Evolutionary conservation across 2,329 filamentous ascomycete species (phyloP), one percentile per base, ranked within the genome.

Genomic region (Tolypocladium cylindrosporum): DNA sequence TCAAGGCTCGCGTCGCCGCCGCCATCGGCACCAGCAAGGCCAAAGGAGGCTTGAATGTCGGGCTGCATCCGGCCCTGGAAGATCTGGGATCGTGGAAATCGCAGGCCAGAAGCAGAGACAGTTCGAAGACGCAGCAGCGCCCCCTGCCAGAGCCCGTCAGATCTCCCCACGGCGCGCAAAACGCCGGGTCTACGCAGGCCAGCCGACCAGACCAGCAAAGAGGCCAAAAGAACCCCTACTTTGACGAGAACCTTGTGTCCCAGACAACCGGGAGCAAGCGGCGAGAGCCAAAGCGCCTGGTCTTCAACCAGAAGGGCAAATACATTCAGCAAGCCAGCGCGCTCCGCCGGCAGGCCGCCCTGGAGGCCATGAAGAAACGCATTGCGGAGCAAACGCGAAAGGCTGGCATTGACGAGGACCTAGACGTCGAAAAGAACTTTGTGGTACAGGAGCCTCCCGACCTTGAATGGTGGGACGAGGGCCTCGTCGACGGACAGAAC

Each of bases 401-500:
- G 70, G 91, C 89, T n/a, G 92, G 91, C 53, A 90, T 97, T 61
- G 93, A 97, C 66, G 93, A 97, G 70, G 93, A 93, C 64, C 74
- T 90, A 37, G 88, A 95, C 61, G 85, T 89, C 54, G 93, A 99
- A 71, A 96, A 93, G 71, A 89, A 91, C 39, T 97, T 93, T 69
- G 74, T 94, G 4, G 84, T 97, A 7, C 87, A 93, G 61, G 80
- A 82, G 39, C 94, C 94, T 11, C 94, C 94, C 4, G 88, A 88
- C 9, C 82, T 97, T 48, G 94, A 99, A 72, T 99, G 94, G 94
- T 97, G 93, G 90, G 94, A 99, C 66, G 92, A 97, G 74, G 90
- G 87, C 2, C 76, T 97, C 21, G 80, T 96, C 19, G 81, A 88
- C 55, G 90, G 88, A 48, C 81, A 82, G 48, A 87, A 82, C 57